Conservation (phyloP, 768 basidiomycete genomes). For the Podaxis sp. region DNA sequence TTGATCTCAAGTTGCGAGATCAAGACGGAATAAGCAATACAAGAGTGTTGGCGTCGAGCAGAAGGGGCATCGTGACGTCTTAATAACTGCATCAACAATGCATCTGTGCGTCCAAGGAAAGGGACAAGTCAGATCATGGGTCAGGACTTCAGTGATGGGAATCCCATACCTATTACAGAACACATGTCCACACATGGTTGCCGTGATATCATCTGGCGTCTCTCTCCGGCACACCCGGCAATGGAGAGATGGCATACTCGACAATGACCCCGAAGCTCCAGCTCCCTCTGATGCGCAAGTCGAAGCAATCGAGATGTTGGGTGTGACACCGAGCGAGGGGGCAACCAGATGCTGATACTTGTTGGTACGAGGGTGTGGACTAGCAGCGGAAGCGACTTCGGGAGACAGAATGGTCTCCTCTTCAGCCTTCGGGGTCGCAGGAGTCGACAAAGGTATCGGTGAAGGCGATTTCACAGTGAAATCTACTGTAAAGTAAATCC, state of each 20-base stretch:
- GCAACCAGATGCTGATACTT: conserved; percentile 1
- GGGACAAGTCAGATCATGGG: not conserved
- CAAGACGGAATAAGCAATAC: conserved; percentile 54
- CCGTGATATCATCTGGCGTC: conserved; percentile 48
- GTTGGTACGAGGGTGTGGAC: not conserved
- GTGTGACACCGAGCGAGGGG: conserved; percentile 5
- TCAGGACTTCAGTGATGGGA: not conserved
- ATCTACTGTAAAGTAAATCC: not conserved
- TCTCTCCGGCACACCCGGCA: conserved; percentile 48
- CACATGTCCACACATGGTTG: conserved; percentile 59
- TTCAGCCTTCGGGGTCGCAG: not conserved
- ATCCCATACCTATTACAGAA: conserved; percentile 49
- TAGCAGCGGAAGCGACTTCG: not conserved
- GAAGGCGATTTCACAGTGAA: not conserved
- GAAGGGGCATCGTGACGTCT: conserved; percentile 45
- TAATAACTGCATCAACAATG: conserved; percentile 45
- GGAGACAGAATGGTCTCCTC: not conserved
- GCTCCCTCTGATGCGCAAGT: conserved; percentile 3
- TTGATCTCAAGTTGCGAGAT: conserved; percentile 17
- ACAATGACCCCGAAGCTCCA: not conserved
- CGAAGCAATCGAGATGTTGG: conserved; percentile 6
- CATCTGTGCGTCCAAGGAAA: conserved; percentile 31
- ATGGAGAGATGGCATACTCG: conserved; percentile 29
- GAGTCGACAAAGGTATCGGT: not conserved
- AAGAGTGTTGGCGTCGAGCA: conserved; percentile 46